These are phyloP conservation scores for Epichloe sylvatica DNA, from an alignment of 2,329 filamentous ascomycete genomes.

Conservation along the genomic window DNA sequence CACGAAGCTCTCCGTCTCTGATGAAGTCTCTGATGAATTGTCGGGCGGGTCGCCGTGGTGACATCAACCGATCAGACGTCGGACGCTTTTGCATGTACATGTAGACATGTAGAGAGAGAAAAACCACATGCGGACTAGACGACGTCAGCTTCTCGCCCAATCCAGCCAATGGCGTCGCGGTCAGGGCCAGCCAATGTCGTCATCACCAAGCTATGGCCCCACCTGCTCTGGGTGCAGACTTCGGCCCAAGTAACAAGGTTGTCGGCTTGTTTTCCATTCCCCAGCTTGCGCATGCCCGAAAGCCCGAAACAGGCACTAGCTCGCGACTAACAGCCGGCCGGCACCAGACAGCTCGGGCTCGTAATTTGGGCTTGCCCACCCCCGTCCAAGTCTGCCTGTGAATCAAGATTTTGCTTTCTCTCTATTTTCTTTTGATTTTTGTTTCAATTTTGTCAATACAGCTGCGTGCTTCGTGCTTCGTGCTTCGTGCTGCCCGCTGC, in stretches of 20 bases:
- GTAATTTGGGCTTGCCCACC: neutral
- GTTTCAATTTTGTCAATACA: too few species aligned
- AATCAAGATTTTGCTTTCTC: neutral
- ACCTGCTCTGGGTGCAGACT: slow-evolving; percentile 1
- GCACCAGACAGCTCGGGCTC: neutral
- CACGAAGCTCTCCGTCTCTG: neutral
- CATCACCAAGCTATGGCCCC: slow-evolving; percentile 6
- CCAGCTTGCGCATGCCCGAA: neutral
- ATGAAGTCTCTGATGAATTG: neutral
- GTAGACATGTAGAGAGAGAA: too few species aligned
- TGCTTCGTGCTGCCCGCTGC: too few species aligned
- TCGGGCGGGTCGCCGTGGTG: neutral
- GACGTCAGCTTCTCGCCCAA: neutral
- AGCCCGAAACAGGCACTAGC: neutral
- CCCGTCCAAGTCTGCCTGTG: too few species aligned
- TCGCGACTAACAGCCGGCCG: neutral
- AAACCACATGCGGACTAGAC: too few species aligned
- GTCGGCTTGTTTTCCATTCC: too few species aligned
- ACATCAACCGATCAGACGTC: neutral
- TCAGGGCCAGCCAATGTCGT: slow-evolving; percentile 8
- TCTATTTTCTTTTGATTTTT: too few species aligned
- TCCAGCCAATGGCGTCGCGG: neutral
- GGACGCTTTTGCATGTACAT: too few species aligned
- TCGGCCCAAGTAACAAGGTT: too few species aligned
- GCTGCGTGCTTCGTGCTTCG: too few species aligned